Evolutionary conservation across 495 filamentous ascomycete genomes (phyloP).

Genomic region (Aspergillus coremiiformis): DNA sequence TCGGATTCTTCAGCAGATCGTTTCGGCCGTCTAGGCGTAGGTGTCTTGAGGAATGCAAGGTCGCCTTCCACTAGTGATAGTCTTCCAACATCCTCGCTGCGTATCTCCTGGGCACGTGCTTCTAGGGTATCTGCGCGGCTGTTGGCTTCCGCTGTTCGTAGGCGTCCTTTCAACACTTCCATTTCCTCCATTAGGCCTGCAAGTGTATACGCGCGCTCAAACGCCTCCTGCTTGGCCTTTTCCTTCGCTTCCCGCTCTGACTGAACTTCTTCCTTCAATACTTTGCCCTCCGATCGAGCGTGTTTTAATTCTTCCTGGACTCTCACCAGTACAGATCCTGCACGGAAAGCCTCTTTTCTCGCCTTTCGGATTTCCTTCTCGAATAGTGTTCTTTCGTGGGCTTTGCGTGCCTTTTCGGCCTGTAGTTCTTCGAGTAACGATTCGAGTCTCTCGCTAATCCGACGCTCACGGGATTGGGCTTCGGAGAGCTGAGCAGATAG

Average conservation of each 20-base stretch:
- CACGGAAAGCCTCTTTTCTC: constrained; percentile 80
- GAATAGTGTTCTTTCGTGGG: constrained; percentile 63
- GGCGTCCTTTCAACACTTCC: constrained; percentile 51
- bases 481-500: constrained; percentile 61
- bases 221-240: constrained; percentile 66
- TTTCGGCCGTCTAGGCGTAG: constrained; percentile 35
- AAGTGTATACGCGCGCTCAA: constrained; percentile 64
- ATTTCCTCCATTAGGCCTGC: constrained; percentile 69
- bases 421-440: constrained; percentile 72
- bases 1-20: constrained; percentile 54
- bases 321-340: constrained; percentile 68
- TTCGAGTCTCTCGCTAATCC: constrained; percentile 70
- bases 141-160: constrained; percentile 62
- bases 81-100: constrained; percentile 21
- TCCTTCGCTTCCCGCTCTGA: constrained; percentile 44
- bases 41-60: constrained; percentile 25
- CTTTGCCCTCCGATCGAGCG: constrained; percentile 46
- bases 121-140: constrained; percentile 26
- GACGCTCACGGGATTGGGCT: constrained; percentile 62
- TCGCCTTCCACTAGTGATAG: constrained; percentile 32
- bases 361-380: constrained; percentile 78
- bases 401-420: constrained; percentile 64
- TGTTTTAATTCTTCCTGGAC: constrained; percentile 76
- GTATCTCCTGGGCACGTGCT: constrained; percentile 25
- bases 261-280: constrained; percentile 46